phyloP scores from a whole-genome alignment of 2,329 filamentous ascomycete genomes.

The Colletotrichum falcatum region DNA sequence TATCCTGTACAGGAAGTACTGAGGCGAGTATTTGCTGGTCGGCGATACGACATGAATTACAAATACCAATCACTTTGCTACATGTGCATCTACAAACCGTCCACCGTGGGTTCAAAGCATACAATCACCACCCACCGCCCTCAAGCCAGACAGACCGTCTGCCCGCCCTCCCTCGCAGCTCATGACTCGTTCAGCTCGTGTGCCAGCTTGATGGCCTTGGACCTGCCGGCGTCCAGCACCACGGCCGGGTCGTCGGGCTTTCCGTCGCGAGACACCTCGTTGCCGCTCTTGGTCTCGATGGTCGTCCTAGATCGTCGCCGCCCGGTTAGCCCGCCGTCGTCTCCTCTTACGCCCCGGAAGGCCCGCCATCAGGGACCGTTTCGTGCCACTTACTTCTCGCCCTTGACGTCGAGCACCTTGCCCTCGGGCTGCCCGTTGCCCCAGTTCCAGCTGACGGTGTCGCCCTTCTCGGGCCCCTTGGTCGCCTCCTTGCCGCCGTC shows the following conservation, averaged over 20 bases:
- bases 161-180: not conserved
- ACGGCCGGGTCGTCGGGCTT: constrained; percentile 57
- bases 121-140: no score
- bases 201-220: constrained; percentile 55
- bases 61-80: not conserved
- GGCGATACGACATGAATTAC: not conserved
- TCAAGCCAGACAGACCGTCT: no score
- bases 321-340: not conserved
- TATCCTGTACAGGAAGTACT: not conserved
- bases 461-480: constrained; percentile 53
- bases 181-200: constrained; percentile 53
- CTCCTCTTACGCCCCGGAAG: no score
- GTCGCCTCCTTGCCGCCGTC: constrained; percentile 41
- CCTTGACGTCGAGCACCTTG: constrained; percentile 58
- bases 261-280: constrained; percentile 55
- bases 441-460: constrained; percentile 62
- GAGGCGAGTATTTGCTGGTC: no score
- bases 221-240: constrained; percentile 53
- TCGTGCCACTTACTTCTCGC: constrained; percentile 54
- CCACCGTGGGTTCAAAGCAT: not conserved
- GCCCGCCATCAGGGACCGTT: no score
- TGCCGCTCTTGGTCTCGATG: constrained; percentile 57
- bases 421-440: constrained; percentile 57
- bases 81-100: not conserved
- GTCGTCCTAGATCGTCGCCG: constrained; percentile 49